phyloP scores from a whole-genome alignment of 306 rosid species.

The Heteromeles arbutifolia region DNA sequence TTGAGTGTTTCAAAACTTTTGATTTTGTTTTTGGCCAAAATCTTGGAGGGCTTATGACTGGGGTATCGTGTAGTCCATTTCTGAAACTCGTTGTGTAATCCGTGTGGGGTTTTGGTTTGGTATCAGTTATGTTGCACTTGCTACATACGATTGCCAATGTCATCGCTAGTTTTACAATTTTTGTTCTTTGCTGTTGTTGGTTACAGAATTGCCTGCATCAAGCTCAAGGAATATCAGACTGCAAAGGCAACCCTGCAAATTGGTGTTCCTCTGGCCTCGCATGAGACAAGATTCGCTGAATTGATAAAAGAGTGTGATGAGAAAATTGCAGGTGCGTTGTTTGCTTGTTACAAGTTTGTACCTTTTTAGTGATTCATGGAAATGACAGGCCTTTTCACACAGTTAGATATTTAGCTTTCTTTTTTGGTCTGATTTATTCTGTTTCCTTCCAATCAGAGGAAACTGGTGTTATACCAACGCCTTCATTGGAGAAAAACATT shows the following conservation, averaged over 20 bases:
- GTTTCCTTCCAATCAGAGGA: slow-evolving; percentile 53
- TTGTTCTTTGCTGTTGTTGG: neutral
- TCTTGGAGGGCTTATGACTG: neutral
- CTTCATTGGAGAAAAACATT: slow-evolving; percentile 23
- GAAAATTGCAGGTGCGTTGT: slow-evolving; percentile 52
- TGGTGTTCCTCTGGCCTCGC: slow-evolving; percentile 59
- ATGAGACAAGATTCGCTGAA: slow-evolving; percentile 41
- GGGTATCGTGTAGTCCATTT: neutral
- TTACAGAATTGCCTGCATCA: slow-evolving; percentile 71
- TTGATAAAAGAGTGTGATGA: slow-evolving; percentile 63
- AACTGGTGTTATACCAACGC: slow-evolving; percentile 23
- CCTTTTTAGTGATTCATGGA: neutral
- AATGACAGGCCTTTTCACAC: neutral
- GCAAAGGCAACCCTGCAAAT: slow-evolving; percentile 68
- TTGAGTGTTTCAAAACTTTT: neutral
- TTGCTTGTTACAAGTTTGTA: slow-evolving; percentile 2
- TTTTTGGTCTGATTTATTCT: slow-evolving; percentile 11
- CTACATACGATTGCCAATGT: neutral
- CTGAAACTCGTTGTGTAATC: too few relatives aligned
- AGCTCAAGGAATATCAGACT: slow-evolving; percentile 82
- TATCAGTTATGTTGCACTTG: neutral
- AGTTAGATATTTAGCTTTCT: neutral
- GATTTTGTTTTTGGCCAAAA: neutral
- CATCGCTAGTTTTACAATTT: neutral
- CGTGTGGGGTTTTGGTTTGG: neutral